Base-by-base conservation (phyloP, 2,329 filamentous ascomycete species). In the Pseudohalonectria lignicola region DNA sequence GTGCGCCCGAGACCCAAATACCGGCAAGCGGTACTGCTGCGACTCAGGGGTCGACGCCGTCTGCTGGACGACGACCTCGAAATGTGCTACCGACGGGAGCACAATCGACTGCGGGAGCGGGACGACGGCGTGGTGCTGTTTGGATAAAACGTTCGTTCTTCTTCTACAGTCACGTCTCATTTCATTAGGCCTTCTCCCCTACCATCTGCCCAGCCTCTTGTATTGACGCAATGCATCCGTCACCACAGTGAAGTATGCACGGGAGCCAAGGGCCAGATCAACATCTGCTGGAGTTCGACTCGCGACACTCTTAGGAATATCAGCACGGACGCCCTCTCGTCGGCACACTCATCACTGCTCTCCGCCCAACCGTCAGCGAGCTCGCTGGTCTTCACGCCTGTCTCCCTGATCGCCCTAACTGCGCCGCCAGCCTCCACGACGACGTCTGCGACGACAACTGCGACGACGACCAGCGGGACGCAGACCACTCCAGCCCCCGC, bases 1-100 rank as follows among this genome's bases (percentile, higher is more conserved):
- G 2, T 47, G 45, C 40, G 45, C 44, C 7, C 44, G 44, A 20
- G 45, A 47, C 29, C 41, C 44, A 10, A 44, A 41, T 26, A 47
- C 37, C 11, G 44, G 44, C 35, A 40, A 37, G 25, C 31, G 41
- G 8, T 45, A 34, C 41, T 47, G 45, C 42, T 47, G 45, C 39
- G 38, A 41, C 21, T 25, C 37, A 11, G 28, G 16, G 15, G 37
- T 25, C 31, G 26, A 34, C 3, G 13, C 16, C 4, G 42, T 47
- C 13, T 47, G 45, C 39, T 47, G 45, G 45, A 35, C 42, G 11
- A 23, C 41, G 10, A 23, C 39, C 1, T 15, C 37, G 21, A 31
- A 33, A 10, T 47, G 45, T 12, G 37, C 37, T 20, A 42, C 10
- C 29, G 42, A 46, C 21, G 45, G 45, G 26, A 42, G 35, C 33